phyloP scores from a whole-genome alignment of 352 stramenopile genomes.

The Globisporangium cystogenes region DNA sequence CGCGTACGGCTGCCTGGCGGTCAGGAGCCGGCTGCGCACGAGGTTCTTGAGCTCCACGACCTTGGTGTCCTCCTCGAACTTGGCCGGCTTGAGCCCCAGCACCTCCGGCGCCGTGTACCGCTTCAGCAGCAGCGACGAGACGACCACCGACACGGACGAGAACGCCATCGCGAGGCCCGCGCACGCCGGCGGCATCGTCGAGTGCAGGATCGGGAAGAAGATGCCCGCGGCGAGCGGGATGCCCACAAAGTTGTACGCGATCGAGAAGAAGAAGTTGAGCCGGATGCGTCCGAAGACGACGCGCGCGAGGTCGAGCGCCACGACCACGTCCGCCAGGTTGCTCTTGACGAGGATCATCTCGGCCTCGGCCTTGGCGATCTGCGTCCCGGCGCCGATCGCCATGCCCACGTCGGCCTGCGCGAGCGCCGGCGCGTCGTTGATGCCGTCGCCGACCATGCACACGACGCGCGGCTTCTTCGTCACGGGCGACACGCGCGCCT shows the following conservation, averaged over 20 bases:
- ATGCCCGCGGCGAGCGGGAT: constrained; percentile 82
- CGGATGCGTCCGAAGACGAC: constrained; percentile 80
- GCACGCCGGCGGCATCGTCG: constrained; percentile 79
- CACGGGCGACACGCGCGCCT: constrained; percentile 60
- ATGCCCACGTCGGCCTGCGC: constrained; percentile 91
- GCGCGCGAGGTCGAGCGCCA: constrained; percentile 74
- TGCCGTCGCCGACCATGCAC: constrained; percentile 92
- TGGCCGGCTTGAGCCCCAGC: constrained; percentile 26
- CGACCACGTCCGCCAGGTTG: constrained; percentile 77
- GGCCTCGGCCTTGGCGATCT: constrained; percentile 83
- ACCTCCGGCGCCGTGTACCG: constrained; percentile 56
- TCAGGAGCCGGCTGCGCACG: constrained; percentile 49
- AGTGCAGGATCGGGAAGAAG: constrained; percentile 82
- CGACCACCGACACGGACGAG: constrained; percentile 83
- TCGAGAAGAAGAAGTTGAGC: constrained; percentile 86
- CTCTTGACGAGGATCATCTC: constrained; percentile 89
- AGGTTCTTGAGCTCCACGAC: constrained; percentile 77
- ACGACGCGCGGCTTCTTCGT: constrained; percentile 81
- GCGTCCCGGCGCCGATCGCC: constrained; percentile 89
- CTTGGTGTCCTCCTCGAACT: constrained; percentile 61
- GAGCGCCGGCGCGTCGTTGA: constrained; percentile 94
- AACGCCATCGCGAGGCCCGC: constrained; percentile 86
- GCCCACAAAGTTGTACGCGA: constrained; percentile 82
- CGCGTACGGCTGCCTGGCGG: constrained; percentile 54
- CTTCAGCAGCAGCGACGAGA: constrained; percentile 85